Base-by-base conservation (phyloP, 2,329 filamentous ascomycete species). In the Hypoxylon sp. region DNA sequence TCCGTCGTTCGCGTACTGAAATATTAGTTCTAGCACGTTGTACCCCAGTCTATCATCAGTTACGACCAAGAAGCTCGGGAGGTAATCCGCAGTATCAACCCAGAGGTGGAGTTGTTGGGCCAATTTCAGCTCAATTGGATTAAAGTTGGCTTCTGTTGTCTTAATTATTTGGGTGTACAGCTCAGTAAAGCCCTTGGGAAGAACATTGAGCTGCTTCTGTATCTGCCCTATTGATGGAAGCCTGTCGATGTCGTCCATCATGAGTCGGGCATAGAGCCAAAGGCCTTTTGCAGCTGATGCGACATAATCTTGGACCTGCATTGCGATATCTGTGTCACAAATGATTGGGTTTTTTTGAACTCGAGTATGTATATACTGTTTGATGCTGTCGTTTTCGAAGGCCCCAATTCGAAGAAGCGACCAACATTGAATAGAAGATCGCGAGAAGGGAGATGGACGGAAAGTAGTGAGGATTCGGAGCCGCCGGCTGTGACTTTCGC, bases 201-300 rank as follows among this genome's bases (percentile, higher is more conserved):
- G 47, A 10, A 56, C 31, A 1, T 44, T 51, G 10, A 71, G 52
- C 22, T 71, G 66, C 24, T 56, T 66, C 19, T 54, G 48, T 11
- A 69, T 62, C 13, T 66, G 54, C 2, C 63, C 63, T 9, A 56
- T 42, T 0, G 65, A 71, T 6, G 63, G 68, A 24, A 65, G 62
- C 14, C 54, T 55, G 14, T 71, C 66, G 19, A 71, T 66, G 37
- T 69, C 66, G 22, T 71, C 68, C 68, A 69, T 68, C 62, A 69
- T 66, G 11, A 71, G 52, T 10, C 63, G 54, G 24, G 65, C 66
- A 22, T 71, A 71, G 10, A 70, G 65, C 68, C 68, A 70, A 26
- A 68, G 61, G 3, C 68, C 65, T 3, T 51, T 35, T 1, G 65
- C 47, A 37, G 68, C 65, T 13, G 47, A 35, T 5, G 54, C 46